Base-by-base conservation (phyloP, 2,329 filamentous ascomycete genomes). In the Fusarium floridanum region DNA sequence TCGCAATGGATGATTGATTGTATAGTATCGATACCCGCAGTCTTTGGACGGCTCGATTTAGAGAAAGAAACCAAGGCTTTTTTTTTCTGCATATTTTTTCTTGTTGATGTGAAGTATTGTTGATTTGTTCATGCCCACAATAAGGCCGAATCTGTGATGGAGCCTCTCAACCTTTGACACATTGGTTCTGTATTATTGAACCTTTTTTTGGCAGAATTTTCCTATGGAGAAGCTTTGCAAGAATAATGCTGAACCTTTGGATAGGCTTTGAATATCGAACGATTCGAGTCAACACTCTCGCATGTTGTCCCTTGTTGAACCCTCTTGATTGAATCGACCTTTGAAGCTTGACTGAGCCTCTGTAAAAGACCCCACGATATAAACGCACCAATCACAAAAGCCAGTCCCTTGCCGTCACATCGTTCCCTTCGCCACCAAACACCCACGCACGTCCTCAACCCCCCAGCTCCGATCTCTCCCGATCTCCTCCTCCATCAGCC, bases 11-110 rank as follows among this genome's bases (percentile, higher is more conserved):
- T 61, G 59, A 61, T 74, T 66, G 55, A 62, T 43, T 74, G 72
- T 74, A 74, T 41, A 73, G 67, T 69, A 75, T 75, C 65, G 72
- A 74, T 74, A 74, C 72, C 72, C 72, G 65, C 61, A 50, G 72
- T 66, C 57, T 34, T 72, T 68, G 64, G 68, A 60, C 48, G 61
- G 57, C 64, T 73, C n/a, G 53, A 43, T 53, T 70, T 17, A 59
- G 61, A 67, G 45, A 67, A 70, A 67, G 43, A 75, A 61, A 64
- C 48, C 62, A 65, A 60, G 17, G 32, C 43, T 45, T 61, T 64
- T 48, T 24, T 12, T 9, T 50, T 50, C 5, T 45, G 27, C 27
- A 27, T 27, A 27, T 27, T 27, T 24, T 10, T 10, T 16, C 14
- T 17, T 50, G 16, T 50, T 10, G 3, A 50, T 3, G 22, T 50